Evolutionary conservation across 306 rosid species (phyloP).

Genomic region (Inga laurina): DNA sequence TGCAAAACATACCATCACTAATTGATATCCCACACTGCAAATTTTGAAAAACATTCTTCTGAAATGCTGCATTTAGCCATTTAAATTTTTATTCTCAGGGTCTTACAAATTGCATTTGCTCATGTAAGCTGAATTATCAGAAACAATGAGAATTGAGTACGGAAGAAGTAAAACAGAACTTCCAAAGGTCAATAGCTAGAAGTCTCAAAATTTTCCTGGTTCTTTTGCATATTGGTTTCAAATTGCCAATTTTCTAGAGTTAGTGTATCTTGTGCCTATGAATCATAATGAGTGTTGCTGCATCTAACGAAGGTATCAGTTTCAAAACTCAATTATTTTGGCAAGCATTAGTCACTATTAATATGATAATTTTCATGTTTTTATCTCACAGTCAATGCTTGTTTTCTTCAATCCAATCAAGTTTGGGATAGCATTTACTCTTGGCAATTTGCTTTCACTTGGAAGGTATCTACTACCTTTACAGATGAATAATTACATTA

Average conservation of each 20-base stretch:
- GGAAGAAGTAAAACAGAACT: neutral
- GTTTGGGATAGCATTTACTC: slow-evolving; percentile 84
- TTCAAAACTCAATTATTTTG: slow-evolving; percentile 28
- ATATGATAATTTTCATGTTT: slow-evolving; percentile 25
- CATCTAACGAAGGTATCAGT: slow-evolving; percentile 4
- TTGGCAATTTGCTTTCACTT: slow-evolving; percentile 91
- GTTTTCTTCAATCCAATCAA: slow-evolving; percentile 91
- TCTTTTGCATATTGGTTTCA: slow-evolving; percentile 9
- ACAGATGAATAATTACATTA: slow-evolving; percentile 20
- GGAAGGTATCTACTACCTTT: slow-evolving; percentile 71
- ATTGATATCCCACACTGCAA: neutral
- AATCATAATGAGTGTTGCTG: slow-evolving; percentile 13
- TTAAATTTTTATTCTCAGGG: neutral
- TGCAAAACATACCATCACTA: neutral
- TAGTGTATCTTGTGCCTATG: neutral
- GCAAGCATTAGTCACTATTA: slow-evolving; percentile 30
- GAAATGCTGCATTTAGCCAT: neutral
- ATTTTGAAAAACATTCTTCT: neutral
- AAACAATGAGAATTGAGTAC: neutral
- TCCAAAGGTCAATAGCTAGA: neutral
- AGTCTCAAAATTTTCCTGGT: neutral
- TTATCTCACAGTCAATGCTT: slow-evolving; percentile 79
- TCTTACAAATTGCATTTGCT: neutral
- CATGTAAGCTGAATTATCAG: neutral
- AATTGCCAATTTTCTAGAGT: neutral